Evolutionary conservation across 805 yeast genomes (phyloP).

Genomic region (Zygotorulaspora florentina): DNA sequence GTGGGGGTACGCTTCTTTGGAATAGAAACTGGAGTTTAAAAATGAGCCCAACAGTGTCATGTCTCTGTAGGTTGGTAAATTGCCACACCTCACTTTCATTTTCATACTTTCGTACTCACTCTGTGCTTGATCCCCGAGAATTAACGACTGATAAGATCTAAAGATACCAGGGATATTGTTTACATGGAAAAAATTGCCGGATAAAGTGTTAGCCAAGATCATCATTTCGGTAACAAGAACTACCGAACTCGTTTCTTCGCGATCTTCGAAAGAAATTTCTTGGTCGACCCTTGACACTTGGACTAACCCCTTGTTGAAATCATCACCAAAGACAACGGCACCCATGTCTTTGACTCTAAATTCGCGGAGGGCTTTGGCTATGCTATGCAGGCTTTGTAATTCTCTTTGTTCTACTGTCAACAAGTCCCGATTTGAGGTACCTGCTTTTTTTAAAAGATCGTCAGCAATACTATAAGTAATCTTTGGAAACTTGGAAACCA

Average conservation of each 20-base stretch:
- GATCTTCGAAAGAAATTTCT: slow-evolving; percentile 24
- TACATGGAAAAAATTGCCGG: slow-evolving; percentile 44
- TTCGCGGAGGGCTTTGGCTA: slow-evolving; percentile 20
- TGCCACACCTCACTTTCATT: slow-evolving; percentile 16
- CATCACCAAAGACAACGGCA: slow-evolving; percentile 42
- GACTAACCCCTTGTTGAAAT: slow-evolving; percentile 29
- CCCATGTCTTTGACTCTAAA: slow-evolving; percentile 35
- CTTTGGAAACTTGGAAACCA: slow-evolving; percentile 44
- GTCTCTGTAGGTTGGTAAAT: slow-evolving; percentile 37
- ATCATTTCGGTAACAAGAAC: slow-evolving; percentile 75
- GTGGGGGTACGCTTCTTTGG: slow-evolving; percentile 48
- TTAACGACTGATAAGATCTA: slow-evolving; percentile 36
- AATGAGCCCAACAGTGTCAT: slow-evolving; percentile 42
- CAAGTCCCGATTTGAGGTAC: slow-evolving; percentile 5
- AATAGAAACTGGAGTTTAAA: slow-evolving; percentile 50
- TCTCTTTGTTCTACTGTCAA: slow-evolving; percentile 27
- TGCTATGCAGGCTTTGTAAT: slow-evolving; percentile 34
- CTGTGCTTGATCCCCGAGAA: slow-evolving; percentile 26
- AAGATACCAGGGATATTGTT: slow-evolving; percentile 49
- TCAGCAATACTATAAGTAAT: slow-evolving; percentile 66
- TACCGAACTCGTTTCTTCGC: slow-evolving; percentile 45
- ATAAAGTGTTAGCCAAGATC: slow-evolving; percentile 70
- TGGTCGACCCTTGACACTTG: slow-evolving; percentile 11
- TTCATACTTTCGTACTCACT: slow-evolving; percentile 25
- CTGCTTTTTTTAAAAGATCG: slow-evolving; percentile 38